phyloP scores from a whole-genome alignment of 306 rosid genomes.

The Gynostemma pentaphyllum region DNA sequence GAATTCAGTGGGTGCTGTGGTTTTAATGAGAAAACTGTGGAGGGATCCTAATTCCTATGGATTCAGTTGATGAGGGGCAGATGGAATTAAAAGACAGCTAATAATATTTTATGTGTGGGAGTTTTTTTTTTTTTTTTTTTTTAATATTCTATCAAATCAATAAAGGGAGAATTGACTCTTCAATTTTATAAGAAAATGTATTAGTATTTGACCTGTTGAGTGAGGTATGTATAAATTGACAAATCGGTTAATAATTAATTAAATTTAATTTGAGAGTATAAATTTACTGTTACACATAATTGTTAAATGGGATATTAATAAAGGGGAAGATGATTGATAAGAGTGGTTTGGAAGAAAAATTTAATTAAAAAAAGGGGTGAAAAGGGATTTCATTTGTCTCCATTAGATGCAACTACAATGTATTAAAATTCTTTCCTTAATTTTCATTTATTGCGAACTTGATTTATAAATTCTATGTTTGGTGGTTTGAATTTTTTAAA shows the following conservation, averaged over 20 bases:
- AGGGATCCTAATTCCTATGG: constrained; percentile 2
- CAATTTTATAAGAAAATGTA: too few species aligned
- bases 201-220: too few species aligned
- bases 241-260: too few species aligned
- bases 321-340: too few species aligned
- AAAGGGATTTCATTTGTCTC: neutral
- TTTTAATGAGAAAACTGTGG: constrained; percentile 15
- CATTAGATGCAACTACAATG: constrained; percentile 4
- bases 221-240: too few species aligned
- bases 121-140: neutral
- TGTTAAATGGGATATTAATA: too few species aligned
- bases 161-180: too few species aligned
- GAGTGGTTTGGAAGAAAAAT: neutral
- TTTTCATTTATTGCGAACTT: neutral
- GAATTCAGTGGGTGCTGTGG: constrained; percentile 42
- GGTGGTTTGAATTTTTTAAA: too few species aligned
- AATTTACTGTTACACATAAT: too few species aligned
- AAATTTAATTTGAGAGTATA: too few species aligned
- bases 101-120: neutral
- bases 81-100: neutral
- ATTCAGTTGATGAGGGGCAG: neutral
- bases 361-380: neutral
- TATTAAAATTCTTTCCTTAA: neutral
- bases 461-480: neutral
- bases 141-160: neutral